Conservation (phyloP, 306 rosid genomes). For the Quercus berberidifolia region DNA sequence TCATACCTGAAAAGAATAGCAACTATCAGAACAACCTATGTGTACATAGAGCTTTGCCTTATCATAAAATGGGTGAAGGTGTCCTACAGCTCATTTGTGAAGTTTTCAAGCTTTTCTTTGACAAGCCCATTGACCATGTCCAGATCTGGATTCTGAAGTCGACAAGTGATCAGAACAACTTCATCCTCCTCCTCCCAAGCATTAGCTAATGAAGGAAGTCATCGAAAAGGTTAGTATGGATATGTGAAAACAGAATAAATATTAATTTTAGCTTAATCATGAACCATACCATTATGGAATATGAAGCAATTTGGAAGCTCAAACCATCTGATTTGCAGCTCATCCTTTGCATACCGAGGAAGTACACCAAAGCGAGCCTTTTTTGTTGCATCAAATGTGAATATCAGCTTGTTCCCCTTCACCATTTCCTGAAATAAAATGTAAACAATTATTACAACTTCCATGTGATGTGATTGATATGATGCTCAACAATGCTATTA, state of each 20-base stretch:
- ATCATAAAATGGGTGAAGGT: constrained; percentile 7
- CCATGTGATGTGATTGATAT: constrained; percentile 6
- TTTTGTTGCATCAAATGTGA: constrained; percentile 76
- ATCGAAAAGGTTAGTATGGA: constrained; percentile 22
- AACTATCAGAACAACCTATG: constrained; percentile 13
- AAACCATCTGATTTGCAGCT: constrained; percentile 78
- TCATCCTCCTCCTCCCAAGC: constrained; percentile 99
- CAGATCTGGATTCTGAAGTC: constrained; percentile 66
- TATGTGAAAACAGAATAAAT: background rate
- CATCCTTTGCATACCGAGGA: constrained; percentile 92
- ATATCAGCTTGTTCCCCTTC: constrained; percentile 75
- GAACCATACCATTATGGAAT: constrained; percentile 76
- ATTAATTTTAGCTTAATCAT: background rate
- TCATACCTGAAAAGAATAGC: constrained; percentile 59
- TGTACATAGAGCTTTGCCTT: constrained; percentile 3
- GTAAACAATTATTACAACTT: constrained; percentile 10
- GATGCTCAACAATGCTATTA: background rate
- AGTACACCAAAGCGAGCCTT: constrained; percentile 92
- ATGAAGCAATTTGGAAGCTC: constrained; percentile 98
- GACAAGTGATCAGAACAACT: constrained; percentile 89
- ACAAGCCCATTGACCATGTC: constrained; percentile 60
- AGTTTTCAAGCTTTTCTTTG: constrained; percentile 76
- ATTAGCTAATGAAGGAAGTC: constrained; percentile 49
- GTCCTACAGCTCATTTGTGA: constrained; percentile 75
- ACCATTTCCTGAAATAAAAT: constrained; percentile 85